Percentiles rank a stretch among this genome's conserved stretches.
phyloP scores from a whole-genome alignment of 2,329 filamentous ascomycete genomes.

The Didymella arachidicola region DNA sequence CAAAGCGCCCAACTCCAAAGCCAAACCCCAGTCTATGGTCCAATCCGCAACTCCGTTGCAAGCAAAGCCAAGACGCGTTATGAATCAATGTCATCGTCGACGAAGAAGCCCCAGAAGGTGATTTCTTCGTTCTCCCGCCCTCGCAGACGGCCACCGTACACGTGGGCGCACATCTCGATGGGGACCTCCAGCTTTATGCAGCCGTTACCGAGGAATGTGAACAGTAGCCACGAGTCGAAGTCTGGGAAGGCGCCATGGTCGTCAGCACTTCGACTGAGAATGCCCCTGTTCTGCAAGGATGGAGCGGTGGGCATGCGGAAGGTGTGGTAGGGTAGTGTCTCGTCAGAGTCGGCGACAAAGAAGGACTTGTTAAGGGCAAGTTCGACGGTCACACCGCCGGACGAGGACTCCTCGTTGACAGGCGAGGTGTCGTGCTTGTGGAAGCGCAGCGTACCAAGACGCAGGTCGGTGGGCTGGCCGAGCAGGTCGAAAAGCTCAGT shows the following conservation, averaged over 20 bases:
- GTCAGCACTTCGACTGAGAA: constrained; percentile 41
- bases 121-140: constrained; percentile 47
- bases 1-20: constrained; percentile 46
- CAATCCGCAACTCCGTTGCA: constrained; percentile 31
- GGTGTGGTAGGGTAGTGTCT: constrained; percentile 47
- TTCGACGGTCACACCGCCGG: constrained; percentile 37
- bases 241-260: constrained; percentile 42
- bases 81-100: constrained; percentile 39
- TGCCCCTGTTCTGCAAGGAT: constrained; percentile 46
- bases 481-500: constrained; percentile 48
- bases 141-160: constrained; percentile 41
- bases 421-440: constrained; percentile 27
- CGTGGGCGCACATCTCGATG: constrained; percentile 48
- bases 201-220: constrained; percentile 47
- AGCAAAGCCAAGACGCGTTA: constrained; percentile 31
- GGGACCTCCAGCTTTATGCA: constrained; percentile 49
- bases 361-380: constrained; percentile 45
- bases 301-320: constrained; percentile 43
- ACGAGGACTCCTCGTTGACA: constrained; percentile 2
- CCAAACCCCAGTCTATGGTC: constrained; percentile 38
- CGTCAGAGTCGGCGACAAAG: constrained; percentile 46
- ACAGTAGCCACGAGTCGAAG: constrained; percentile 50
- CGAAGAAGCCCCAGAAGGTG: constrained; percentile 48
- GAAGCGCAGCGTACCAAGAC: constrained; percentile 48
- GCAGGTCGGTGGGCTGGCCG: constrained; percentile 45